These are phyloP conservation scores for Metschnikowia gruessii DNA, from an alignment of 805 yeast genomes.

Conservation along the genomic window DNA sequence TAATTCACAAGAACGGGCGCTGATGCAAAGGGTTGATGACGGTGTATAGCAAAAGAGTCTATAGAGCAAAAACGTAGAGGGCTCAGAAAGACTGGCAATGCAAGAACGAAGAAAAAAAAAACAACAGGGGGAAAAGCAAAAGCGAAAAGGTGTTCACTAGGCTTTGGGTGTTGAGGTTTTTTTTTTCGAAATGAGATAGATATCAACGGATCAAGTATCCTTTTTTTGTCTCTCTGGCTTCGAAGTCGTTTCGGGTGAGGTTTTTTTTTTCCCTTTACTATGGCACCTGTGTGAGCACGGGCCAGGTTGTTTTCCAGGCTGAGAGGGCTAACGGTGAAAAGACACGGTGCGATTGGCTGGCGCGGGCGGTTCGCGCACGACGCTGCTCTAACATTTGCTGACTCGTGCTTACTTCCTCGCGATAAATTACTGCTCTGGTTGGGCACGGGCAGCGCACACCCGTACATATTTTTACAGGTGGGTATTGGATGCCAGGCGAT, in stretches of 20 bases:
- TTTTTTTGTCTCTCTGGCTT: constrained; percentile 2
- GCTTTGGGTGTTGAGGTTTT: constrained; percentile 2
- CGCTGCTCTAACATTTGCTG: not conserved
- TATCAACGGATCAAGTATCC: not conserved
- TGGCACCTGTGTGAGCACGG: constrained; percentile 9
- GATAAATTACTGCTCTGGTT: not conserved
- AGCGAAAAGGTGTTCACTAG: too few relatives aligned
- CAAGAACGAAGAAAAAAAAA: not conserved
- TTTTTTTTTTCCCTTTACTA: constrained; percentile 2
- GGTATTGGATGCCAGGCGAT: too few relatives aligned
- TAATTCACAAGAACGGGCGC: not conserved
- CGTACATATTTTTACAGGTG: not conserved
- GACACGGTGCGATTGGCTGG: constrained; percentile 23
- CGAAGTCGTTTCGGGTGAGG: constrained; percentile 11
- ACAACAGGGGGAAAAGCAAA: not conserved
- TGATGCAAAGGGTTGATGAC: constrained; percentile 5
- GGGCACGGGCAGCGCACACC: not conserved
- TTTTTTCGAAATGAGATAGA: constrained; percentile 1
- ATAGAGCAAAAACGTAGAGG: not conserved
- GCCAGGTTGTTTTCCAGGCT: constrained; percentile 6
- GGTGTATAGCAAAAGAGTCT: constrained; percentile 4
- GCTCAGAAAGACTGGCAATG: not conserved
- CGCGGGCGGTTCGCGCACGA: constrained; percentile 17
- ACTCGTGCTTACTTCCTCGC: not conserved
- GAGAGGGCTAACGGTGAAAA: constrained; percentile 17